These are phyloP conservation scores for Xylaria palmicola DNA, from an alignment of 495 filamentous ascomycete genomes.

Conservation along the genomic window DNA sequence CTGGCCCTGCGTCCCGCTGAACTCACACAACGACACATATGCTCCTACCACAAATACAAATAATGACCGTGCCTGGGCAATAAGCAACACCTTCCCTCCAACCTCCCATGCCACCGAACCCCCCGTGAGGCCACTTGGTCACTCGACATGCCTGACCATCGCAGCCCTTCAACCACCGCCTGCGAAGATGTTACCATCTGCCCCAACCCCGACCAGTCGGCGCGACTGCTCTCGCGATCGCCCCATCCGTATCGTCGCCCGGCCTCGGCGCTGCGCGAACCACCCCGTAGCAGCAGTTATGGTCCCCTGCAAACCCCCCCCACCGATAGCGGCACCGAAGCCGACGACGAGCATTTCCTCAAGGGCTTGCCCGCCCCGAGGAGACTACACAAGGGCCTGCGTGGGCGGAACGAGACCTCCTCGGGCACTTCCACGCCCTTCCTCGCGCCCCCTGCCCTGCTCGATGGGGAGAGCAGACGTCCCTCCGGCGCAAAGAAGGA, in stretches of 20 bases:
- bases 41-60: not conserved
- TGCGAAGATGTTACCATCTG: slow-evolving; percentile 13
- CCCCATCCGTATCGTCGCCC: slow-evolving; percentile 74
- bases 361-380: slow-evolving; percentile 79
- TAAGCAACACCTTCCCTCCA: not conserved
- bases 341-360: slow-evolving; percentile 82
- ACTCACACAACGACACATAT: not conserved
- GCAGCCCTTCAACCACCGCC: slow-evolving; percentile 29
- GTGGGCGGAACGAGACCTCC: slow-evolving; percentile 47
- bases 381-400: slow-evolving; percentile 71
- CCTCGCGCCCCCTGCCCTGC: slow-evolving; percentile 56
- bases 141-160: slow-evolving; percentile 41
- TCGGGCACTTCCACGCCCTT: slow-evolving; percentile 56
- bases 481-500: slow-evolving; percentile 26
- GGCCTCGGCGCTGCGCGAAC: slow-evolving; percentile 48
- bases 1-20: not conserved
- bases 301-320: slow-evolving; percentile 60
- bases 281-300: slow-evolving; percentile 37
- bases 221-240: slow-evolving; percentile 64
- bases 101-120: slow-evolving; percentile 12
- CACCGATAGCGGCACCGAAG: slow-evolving; percentile 89
- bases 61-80: not conserved
- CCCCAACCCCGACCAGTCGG: slow-evolving; percentile 32
- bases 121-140: slow-evolving; percentile 15
- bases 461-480: slow-evolving; percentile 53